These are phyloP conservation scores for Xylaria sp. DNA, from an alignment of 495 filamentous ascomycete species.

Conservation along the genomic window DNA sequence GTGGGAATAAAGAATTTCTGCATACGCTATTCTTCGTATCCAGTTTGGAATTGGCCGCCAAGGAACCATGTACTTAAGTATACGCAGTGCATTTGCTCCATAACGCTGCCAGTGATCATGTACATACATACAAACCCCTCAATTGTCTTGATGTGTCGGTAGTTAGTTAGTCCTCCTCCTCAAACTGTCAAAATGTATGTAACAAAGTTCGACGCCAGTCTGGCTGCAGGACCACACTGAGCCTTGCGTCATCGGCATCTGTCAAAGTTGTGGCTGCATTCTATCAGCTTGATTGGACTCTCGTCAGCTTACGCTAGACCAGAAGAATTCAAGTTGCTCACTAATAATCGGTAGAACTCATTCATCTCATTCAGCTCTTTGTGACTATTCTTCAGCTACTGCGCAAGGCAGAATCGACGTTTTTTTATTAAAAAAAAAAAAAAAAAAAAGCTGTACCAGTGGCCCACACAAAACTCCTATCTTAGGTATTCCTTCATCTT, in stretches of 20 bases:
- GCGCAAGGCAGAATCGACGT: constrained; percentile 6
- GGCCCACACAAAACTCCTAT: not conserved
- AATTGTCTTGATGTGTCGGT: not conserved
- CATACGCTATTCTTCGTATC: constrained; percentile 9
- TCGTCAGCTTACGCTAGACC: constrained; percentile 20
- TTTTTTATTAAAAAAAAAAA: no score
- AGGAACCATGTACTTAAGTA: not conserved
- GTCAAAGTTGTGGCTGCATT: not conserved
- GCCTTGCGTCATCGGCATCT: constrained; percentile 8
- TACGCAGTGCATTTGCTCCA: not conserved
- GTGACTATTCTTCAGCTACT: not conserved
- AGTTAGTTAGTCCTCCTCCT: not conserved
- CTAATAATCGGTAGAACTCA: not conserved
- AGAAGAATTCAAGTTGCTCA: not conserved
- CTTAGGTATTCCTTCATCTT: not conserved
- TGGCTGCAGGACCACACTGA: not conserved
- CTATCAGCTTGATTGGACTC: constrained; percentile 5
- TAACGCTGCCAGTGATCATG: not conserved
- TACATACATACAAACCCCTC: not conserved
- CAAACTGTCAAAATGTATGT: not conserved
- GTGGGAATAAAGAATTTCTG: constrained; percentile 10
- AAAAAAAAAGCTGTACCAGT: not conserved
- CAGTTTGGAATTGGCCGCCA: not conserved
- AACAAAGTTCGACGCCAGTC: not conserved
- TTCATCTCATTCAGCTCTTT: constrained; percentile 15